Evolutionary conservation across 1,139 yeast species (phyloP), one percentile per base, ranked within the genome.

Genomic region (Hyphopichia pseudoburtonii): DNA sequence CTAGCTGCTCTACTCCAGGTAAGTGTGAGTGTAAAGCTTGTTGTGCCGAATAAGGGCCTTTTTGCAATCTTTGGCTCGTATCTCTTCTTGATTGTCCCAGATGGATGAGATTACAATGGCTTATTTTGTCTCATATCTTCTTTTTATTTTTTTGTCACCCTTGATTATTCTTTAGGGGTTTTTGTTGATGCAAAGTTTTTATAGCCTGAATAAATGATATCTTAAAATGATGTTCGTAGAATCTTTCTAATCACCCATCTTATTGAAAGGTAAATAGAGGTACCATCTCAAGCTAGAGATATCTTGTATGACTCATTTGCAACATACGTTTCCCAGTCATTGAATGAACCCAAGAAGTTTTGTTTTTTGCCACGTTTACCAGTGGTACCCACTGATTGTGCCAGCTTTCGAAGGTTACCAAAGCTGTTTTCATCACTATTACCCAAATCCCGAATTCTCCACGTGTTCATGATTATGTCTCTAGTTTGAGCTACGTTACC

Each of bases 261-360:
- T n/a, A n/a, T n/a, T n/a, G n/a, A n/a, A n/a, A n/a, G n/a, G 7
- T 21, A 21, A 7, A 25, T 25, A 25, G 7, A 10, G 14, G 7
- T 8, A 25, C 7, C 6, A 11, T 17, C 4, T 17, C 21, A 56
- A 3, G 61, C 60, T 35, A 62, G 47, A 3, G 66, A 57, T 27
- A 62, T 51, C 7, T 46, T 51, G 35, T 50, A 52, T 22, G 51
- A 51, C 38, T 51, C 50, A 37, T 62, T 58, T 18, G 56, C 63
- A 2, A 61, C 64, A 43, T 43, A 60, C 17, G 34, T 46, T 32
- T 62, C 66, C 67, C 67, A 62, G 36, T 62, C 67, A 41, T 62
- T 62, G 11, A 24, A 41, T 33, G 45, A 46, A 8, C 60, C 60
- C 42, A 55, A 37, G 19, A 40, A 32, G 11, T 12, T 4, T 5